Conservation (phyloP, 2,329 filamentous ascomycete species). For the Waltergamsia citrina region DNA sequence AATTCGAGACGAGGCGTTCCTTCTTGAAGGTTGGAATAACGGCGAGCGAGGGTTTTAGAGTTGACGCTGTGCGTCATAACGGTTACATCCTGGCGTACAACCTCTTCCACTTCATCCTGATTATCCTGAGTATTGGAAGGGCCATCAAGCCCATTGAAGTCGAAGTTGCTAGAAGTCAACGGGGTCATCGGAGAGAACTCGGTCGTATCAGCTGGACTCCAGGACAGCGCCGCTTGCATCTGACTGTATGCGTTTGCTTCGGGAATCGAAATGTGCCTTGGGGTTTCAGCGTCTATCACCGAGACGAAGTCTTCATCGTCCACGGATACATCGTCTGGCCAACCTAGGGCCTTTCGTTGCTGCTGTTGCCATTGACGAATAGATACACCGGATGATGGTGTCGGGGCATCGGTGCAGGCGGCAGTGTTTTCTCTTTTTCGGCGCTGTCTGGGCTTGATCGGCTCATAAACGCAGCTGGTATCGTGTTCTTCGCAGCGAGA, state of each 20-base stretch:
- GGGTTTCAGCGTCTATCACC: neutral
- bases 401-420: constrained; percentile 6
- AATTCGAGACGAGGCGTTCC: constrained; percentile 42
- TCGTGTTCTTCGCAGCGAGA: constrained; percentile 39
- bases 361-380: constrained; percentile 6
- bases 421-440: constrained; percentile 18
- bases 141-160: constrained; percentile 16
- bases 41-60: constrained; percentile 11
- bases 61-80: constrained; percentile 9
- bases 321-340: neutral
- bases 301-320: neutral
- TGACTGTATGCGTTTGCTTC: neutral
- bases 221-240: neutral
- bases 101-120: constrained; percentile 17
- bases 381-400: constrained; percentile 1
- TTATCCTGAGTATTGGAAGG: constrained; percentile 9
- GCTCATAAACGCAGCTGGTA: constrained; percentile 40
- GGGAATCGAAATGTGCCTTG: neutral
- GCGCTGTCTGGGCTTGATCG: constrained; percentile 29
- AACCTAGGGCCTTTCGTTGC: neutral
- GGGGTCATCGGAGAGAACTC: constrained; percentile 21
- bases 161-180: constrained; percentile 18
- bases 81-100: constrained; percentile 10
- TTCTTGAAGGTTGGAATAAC: constrained; percentile 10
- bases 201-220: constrained; percentile 6